Base-by-base conservation (phyloP, 805 yeast species). In the Ascoidea tarda region DNA sequence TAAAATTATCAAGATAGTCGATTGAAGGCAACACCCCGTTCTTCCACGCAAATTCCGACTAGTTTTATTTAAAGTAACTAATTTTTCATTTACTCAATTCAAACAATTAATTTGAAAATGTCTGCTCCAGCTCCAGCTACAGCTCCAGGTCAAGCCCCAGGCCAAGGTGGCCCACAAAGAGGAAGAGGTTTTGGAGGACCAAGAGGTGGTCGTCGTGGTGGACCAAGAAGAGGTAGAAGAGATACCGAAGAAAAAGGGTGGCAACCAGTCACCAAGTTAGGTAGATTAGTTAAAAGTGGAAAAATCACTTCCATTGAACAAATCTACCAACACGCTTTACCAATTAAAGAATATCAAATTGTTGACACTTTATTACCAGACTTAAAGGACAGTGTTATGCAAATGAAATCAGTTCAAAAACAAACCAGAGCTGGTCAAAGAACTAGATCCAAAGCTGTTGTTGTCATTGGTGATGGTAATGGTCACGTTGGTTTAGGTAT, bases 351-450 rank as follows among this genome's bases (percentile, higher is more conserved):
- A 81, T 90, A 77, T 87, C 98, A 93, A 82, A 87, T 93, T 81
- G 86, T 93, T 69, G 99, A 93, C 81, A 82, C 82, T 71, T 81
- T 93, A 75, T 81, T 93, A 69, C 99, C 99, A 73, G 84, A 78
- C 70, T 84, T 93, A 73, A 83, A 85, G 78, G 99, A 93, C 75
- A 96, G 91, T 80, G 97, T 93, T 71, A 93, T 93, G 99, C 91
- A 91, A 88, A 93, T 93, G 81, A 84, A 91, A 81, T 95, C 99
- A 65, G 99, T 93, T 67, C 99, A 93, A 81, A 93, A 93, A 85
- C 99, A 93, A 81, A 93, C 99, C 83, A 84, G 96, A 79, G 99
- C 99, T 70, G 99, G 99, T 89, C 99, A 93, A 84, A 91, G 99
- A 84, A 93, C 98, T 79, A 89, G 99, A 84, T 90, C 93, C 85